Base-by-base conservation (phyloP, 768 basidiomycete species). In the Tubosaeta sp. region DNA sequence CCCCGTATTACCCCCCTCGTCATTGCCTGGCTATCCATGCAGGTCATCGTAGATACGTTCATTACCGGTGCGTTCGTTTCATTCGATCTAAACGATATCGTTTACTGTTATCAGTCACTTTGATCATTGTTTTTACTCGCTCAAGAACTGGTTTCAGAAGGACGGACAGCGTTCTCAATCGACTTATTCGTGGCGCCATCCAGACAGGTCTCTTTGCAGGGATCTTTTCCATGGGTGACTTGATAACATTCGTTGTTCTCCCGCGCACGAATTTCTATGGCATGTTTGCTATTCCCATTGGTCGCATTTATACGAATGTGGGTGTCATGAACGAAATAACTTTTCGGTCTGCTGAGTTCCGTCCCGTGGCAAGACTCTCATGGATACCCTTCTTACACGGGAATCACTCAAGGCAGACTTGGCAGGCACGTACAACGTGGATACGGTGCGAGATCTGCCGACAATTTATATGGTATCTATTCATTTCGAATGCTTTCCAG, bases 201-300 rank as follows among this genome's bases (percentile, higher is more conserved):
- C 79, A 80, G 54, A 81, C 81, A 4, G 80, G 81, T 37, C 55
- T 78, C 6, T 80, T 81, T 52, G 76, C 74, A 12, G 74, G 76
- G 0, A 65, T 79, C 1, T 80, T 82, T 45, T 78, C 81, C 10
- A 56, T 80, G 33, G 76, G 71, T 2, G 79, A 81, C 59, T 59
- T 82, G 26, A 72, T 80, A 32, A 58, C 67, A 0, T 72, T 72
- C 55, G 11, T 65, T 6, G 43, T 51, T 19, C 53, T 61, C 13
- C 65, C 66, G 1, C 56, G 52, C 10, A 69, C 71, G 3, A 71
- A 66, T 33, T 42, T 72, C 2, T 75, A 69, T 35, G 59, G 64
- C 22, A 67, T 76, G 61, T 76, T 78, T 43, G 64, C 68, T 4
- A 61, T 74, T 10, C 70, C 74, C 1, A 59, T 75, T 22, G 72